Conservation (phyloP, 2,329 filamentous ascomycete species). For the Cyanodermella asteris region DNA sequence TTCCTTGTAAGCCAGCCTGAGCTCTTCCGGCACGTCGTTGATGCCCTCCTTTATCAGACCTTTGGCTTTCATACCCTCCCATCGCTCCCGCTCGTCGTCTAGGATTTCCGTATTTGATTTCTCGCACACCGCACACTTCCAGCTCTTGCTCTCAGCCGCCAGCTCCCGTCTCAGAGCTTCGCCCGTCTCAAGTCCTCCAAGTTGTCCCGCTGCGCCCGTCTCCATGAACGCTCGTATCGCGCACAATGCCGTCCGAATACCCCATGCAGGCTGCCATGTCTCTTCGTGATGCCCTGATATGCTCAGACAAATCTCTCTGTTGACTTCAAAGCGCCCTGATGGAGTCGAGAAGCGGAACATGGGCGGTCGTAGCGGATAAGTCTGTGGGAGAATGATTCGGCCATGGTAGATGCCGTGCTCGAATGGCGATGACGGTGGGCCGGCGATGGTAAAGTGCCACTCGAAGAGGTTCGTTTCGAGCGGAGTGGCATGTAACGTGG, state of each 20-base stretch:
- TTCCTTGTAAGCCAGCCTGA: slow-evolving; percentile 50
- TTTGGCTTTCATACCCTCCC: slow-evolving; percentile 20
- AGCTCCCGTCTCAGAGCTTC: slow-evolving; percentile 45
- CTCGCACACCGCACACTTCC: slow-evolving; percentile 46
- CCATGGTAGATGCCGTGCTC: slow-evolving; percentile 78
- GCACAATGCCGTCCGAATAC: slow-evolving; percentile 66
- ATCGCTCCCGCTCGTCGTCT: slow-evolving; percentile 41
- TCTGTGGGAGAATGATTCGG: slow-evolving; percentile 71
- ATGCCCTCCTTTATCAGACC: slow-evolving; percentile 17
- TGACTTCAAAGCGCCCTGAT: slow-evolving; percentile 80
- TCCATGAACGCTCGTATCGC: slow-evolving; percentile 82
- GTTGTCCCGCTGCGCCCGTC: slow-evolving; percentile 64
- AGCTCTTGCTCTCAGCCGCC: slow-evolving; percentile 43
- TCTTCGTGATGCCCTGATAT: slow-evolving; percentile 94
- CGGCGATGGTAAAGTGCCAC: slow-evolving; percentile 96
- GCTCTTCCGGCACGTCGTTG: slow-evolving; percentile 20
- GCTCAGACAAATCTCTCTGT: slow-evolving; percentile 86
- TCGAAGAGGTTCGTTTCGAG: slow-evolving; percentile 76
- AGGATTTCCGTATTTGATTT: slow-evolving; percentile 55
- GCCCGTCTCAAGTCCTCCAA: slow-evolving; percentile 67
- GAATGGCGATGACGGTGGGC: slow-evolving; percentile 64
- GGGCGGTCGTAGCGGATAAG: slow-evolving; percentile 79
- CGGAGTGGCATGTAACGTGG: slow-evolving; percentile 68
- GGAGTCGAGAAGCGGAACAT: slow-evolving; percentile 92
- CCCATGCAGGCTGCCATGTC: slow-evolving; percentile 97